Evolutionary conservation across 208 protist genomes (phyloP).

Genomic region (Balamuthia mandrillaris): DNA sequence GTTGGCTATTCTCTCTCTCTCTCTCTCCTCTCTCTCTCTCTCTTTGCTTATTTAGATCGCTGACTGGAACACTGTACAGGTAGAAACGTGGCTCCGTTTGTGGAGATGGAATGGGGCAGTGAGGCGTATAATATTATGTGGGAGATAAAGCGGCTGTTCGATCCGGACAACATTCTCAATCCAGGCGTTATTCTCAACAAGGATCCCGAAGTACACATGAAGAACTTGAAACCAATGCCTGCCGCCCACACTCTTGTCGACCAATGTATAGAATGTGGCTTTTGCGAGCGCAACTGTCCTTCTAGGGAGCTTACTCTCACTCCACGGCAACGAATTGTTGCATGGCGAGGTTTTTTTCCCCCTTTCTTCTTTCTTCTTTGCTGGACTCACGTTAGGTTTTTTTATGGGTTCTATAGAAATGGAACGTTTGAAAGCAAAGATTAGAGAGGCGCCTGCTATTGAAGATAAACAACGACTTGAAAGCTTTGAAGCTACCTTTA

Average conservation of each 20-base stretch:
- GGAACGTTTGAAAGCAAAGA: constrained; percentile 32
- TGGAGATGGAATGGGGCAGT: constrained; percentile 66
- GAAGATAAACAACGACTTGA: neutral
- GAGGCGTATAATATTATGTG: constrained; percentile 59
- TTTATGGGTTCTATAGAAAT: neutral
- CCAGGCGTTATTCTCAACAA: constrained; percentile 62
- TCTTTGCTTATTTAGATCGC: neutral
- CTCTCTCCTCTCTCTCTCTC: neutral
- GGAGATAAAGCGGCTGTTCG: constrained; percentile 59
- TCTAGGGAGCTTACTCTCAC: constrained; percentile 56
- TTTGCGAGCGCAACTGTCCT: constrained; percentile 64
- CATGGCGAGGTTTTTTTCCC: neutral
- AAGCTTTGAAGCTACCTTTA: neutral
- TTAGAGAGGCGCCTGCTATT: neutral
- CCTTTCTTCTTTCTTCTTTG: neutral
- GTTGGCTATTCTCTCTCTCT: neutral
- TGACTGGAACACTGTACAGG: constrained; percentile 55
- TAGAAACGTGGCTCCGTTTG: constrained; percentile 62
- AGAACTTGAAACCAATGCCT: constrained; percentile 58
- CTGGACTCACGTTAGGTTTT: neutral
- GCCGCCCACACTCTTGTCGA: constrained; percentile 53
- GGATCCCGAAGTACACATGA: constrained; percentile 47
- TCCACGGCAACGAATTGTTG: constrained; percentile 60
- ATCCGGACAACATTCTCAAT: constrained; percentile 55
- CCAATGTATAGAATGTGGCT: constrained; percentile 66